Conservation (phyloP, 139 green algal species). For the Gonium pectorale region DNA sequence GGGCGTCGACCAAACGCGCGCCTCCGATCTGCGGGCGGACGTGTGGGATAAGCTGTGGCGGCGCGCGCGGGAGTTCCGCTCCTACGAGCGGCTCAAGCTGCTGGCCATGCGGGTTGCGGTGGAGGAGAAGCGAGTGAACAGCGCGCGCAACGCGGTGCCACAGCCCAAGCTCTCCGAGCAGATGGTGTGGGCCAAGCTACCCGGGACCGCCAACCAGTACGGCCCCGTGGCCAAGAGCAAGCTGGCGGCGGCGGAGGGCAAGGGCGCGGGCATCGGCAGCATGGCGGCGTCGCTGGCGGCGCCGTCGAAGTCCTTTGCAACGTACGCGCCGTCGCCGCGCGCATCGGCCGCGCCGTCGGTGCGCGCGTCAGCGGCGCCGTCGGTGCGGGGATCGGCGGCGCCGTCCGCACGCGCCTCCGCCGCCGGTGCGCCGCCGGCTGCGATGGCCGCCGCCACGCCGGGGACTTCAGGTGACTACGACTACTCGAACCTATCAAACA, state of each 20-base stretch:
- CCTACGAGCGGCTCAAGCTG: conserved; percentile 44
- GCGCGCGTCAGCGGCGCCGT: not conserved
- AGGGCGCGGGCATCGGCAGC: not conserved
- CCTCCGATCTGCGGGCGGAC: not conserved
- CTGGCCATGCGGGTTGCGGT: conserved; percentile 11
- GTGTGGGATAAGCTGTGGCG: not conserved
- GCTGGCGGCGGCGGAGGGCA: not conserved
- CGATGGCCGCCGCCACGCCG: not conserved
- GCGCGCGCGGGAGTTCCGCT: conserved; percentile 13
- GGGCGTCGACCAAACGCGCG: not conserved
- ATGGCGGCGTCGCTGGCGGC: not conserved
- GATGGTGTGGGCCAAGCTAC: conserved; percentile 12
- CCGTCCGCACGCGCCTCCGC: not conserved
- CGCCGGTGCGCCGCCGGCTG: not conserved
- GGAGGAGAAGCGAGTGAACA: conserved; percentile 47
- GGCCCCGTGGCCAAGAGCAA: not conserved
- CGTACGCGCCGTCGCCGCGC: not conserved
- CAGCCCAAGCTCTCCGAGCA: conserved; percentile 42
- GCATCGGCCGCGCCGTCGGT: conserved; percentile 4
- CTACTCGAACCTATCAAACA: not conserved
- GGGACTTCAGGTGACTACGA: not conserved
- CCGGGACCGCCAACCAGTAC: conserved; percentile 28
- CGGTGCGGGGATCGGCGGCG: not conserved
- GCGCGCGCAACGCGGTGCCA: not conserved
- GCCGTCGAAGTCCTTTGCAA: not conserved